Conservation (phyloP, 805 yeast genomes). For the Cyberlindnera xishuangbannaensis region DNA sequence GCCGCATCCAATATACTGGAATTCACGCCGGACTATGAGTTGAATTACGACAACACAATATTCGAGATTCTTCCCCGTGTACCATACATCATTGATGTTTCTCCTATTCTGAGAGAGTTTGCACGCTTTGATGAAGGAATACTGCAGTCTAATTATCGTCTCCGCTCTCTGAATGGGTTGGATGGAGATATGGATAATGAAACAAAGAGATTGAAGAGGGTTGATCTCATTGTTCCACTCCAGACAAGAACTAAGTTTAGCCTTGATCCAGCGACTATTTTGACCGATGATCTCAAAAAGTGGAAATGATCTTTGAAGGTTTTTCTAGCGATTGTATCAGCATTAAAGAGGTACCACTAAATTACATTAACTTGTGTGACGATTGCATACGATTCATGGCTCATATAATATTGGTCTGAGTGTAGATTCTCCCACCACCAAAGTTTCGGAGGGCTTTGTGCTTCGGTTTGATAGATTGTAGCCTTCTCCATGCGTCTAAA, state of each 20-base stretch:
- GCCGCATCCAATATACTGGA: constrained; percentile 6
- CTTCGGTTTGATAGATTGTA: constrained; percentile 53
- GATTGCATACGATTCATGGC: no score
- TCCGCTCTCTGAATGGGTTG: neutral
- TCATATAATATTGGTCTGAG: constrained; percentile 31
- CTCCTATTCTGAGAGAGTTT: constrained; percentile 22
- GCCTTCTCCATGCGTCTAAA: constrained; percentile 81
- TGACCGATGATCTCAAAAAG: no score
- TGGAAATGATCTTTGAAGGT: no score
- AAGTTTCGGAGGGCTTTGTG: constrained; percentile 65
- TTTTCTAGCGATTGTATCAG: no score
- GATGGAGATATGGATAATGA: constrained; percentile 3
- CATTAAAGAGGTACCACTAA: no score
- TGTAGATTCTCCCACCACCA: constrained; percentile 41
- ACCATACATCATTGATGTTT: constrained; percentile 15
- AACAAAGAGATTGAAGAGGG: no score
- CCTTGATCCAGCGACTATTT: constrained; percentile 2
- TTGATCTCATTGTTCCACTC: no score
- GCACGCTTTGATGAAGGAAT: constrained; percentile 17
- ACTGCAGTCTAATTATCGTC: constrained; percentile 1
- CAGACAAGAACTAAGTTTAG: constrained; percentile 3
- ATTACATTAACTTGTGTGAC: no score
- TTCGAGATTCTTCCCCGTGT: constrained; percentile 12
- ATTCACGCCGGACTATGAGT: constrained; percentile 5
- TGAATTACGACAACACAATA: constrained; percentile 6